A percentile compares a stretch with the other conserved stretches of the same genome.
Conservation (phyloP, 495 filamentous ascomycete genomes). For the Aspergillus hancockii region DNA sequence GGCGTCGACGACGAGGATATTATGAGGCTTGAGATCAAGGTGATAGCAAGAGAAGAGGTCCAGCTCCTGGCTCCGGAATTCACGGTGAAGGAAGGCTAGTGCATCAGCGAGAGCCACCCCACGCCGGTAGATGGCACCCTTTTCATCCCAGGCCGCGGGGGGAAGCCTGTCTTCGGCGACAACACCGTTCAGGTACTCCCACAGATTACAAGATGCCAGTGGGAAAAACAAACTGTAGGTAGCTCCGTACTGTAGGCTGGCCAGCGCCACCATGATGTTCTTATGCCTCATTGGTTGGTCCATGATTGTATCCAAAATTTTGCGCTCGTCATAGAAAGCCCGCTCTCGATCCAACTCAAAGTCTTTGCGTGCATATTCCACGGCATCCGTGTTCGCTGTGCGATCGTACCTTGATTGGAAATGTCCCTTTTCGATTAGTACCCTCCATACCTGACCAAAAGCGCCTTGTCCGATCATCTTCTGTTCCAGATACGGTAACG, state of each 20-base stretch:
- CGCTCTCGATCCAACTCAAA: conserved; percentile 12
- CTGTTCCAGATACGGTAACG: conserved; percentile 19
- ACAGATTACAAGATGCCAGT: conserved; percentile 19
- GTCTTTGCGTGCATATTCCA: conserved; percentile 19
- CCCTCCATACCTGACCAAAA: conserved; percentile 20
- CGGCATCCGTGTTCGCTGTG: conserved; percentile 5
- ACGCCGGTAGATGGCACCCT: conserved; percentile 14
- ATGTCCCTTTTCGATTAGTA: conserved; percentile 18
- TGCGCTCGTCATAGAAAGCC: conserved; percentile 14
- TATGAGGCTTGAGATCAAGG: conserved; percentile 48
- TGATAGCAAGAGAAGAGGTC: conserved; percentile 27
- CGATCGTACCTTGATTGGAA: conserved; percentile 3
- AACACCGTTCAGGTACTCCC: conserved; percentile 15
- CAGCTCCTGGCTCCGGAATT: conserved; percentile 9
- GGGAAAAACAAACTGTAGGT: conserved; percentile 22
- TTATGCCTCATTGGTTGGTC: conserved; percentile 12
- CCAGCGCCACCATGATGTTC: conserved; percentile 16
- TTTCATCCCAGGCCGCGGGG: conserved; percentile 8
- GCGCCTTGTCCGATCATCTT: conserved; percentile 13
- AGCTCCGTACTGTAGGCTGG: conserved; percentile 17
- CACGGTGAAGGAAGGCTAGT: conserved; percentile 27
- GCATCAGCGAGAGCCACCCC: conserved; percentile 22
- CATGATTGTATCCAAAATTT: conserved; percentile 14
- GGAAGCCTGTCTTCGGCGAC: not conserved
- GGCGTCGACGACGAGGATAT: conserved; percentile 34